Evolutionary conservation across 768 basidiomycete species (phyloP), one percentile per base, ranked within the genome.

Genomic region (Pleurotus salmoneostramineus): DNA sequence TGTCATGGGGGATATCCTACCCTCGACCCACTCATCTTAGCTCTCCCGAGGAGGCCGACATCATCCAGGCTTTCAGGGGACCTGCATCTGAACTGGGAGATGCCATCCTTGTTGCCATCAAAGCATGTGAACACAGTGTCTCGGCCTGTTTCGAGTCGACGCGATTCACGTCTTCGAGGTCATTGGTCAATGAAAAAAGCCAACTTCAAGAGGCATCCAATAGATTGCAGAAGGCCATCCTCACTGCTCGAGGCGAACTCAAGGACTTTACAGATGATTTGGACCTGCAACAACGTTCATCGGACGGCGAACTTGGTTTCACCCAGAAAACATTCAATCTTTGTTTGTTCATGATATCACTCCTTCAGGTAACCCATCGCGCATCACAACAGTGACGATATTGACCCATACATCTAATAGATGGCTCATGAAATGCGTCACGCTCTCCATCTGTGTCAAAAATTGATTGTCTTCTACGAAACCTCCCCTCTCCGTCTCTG

Each of bases 341-440:
- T 36, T 76, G 74, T 59, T 66, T 76, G 12, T 74, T 75, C 47
- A 70, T 75, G 62, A 75, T 77, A 32, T 77, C 77, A 2, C 60
- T 79, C 31, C 63, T 80, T n/a, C 77, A 80, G 72, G 78, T 78
- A 58, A 43, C 17, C 51, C 51, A 57, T 40, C 37, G n/a, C 1
- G 1, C 37, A 40, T 40, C 8, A 10, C n/a, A 40, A 40, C 21
- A 27, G 21, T 27, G 37, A 40, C 37, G 37, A 40, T 45, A 11
- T 11, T 11, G 17, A 14, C 6, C 15, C 44, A 1, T 32, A 7
- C 21, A 32, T 40, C 40, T 21, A 8, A 10, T 52, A 81, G 78
- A 78, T 79, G 75, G 76, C 75, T 0, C 71, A 76, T 15, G 76
- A 79, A 47, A 65, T 74, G 55, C 67, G 64, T 21, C 61, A 62